Percentiles rank a stretch among this genome's conserved stretches.
These are phyloP conservation scores for Pseudogymnoascus sp. DNA, from an alignment of 2,329 filamentous ascomycete genomes.

Conservation along the genomic window DNA sequence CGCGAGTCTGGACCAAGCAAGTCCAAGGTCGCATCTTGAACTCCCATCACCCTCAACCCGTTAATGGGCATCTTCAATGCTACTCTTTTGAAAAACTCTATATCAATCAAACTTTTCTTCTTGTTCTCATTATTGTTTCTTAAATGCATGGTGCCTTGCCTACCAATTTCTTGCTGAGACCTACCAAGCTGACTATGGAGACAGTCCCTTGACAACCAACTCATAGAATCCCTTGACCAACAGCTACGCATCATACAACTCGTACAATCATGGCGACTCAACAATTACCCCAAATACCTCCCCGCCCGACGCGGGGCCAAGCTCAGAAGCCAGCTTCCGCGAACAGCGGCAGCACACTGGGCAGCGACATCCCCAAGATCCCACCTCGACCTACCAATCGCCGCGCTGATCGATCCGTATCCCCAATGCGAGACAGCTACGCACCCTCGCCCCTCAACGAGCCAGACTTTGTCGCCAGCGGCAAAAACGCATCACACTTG, in stretches of 20 bases:
- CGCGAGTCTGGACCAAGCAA: conserved; percentile 3
- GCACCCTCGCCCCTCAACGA: conserved; percentile 82
- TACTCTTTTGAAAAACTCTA: not conserved
- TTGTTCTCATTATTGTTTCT: not conserved
- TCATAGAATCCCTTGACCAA: not conserved
- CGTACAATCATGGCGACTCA: conserved; percentile 34
- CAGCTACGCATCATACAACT: not conserved
- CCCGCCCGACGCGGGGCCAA: conserved; percentile 49
- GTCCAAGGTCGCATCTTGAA: conserved; percentile 4
- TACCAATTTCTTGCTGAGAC: not conserved
- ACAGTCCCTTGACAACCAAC: not conserved
- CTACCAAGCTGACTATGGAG: not conserved
- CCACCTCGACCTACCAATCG: conserved; percentile 67
- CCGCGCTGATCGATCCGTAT: conserved; percentile 63
- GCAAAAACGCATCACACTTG: conserved; percentile 28
- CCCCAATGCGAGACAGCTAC: conserved; percentile 69
- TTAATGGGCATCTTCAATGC: not conserved
- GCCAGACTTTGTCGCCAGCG: conserved; percentile 39
- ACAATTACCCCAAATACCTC: conserved; percentile 45
- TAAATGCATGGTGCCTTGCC: conserved; percentile 4
- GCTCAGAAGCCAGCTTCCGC: conserved; percentile 34
- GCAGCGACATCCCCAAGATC: conserved; percentile 54
- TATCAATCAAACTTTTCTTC: not conserved
- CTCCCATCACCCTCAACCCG: conserved; percentile 1
- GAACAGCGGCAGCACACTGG: conserved; percentile 26